Conservation (phyloP, 805 yeast species). For the Hanseniaspora lachancei region DNA sequence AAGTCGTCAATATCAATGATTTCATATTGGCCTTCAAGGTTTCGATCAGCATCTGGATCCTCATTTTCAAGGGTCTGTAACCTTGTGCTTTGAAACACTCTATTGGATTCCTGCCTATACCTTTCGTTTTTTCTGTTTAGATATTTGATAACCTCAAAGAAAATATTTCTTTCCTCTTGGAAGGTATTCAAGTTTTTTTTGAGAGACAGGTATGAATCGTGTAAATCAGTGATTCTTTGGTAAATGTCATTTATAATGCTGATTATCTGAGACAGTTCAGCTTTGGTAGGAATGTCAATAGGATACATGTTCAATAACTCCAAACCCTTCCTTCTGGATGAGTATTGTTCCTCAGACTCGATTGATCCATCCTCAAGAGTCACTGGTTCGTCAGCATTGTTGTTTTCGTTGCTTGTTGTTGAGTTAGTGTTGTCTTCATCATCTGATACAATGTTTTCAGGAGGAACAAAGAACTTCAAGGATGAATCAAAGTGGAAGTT, state of each 20-base stretch:
- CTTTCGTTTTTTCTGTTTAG: conserved; percentile 27
- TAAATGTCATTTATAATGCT: conserved; percentile 55
- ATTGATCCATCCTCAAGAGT: conserved; percentile 11
- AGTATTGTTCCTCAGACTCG: conserved; percentile 1
- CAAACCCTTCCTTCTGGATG: neutral
- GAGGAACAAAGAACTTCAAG: conserved; percentile 28
- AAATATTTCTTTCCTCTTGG: conserved; percentile 57
- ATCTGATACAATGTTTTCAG: conserved; percentile 14
- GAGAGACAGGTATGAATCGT: conserved; percentile 54
- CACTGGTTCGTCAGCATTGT: conserved; percentile 27
- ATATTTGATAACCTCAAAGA: conserved; percentile 37
- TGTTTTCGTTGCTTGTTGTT: neutral
- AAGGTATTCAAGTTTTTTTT: conserved; percentile 49
- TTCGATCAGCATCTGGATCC: conserved; percentile 13
- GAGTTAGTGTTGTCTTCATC: neutral
- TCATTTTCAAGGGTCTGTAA: conserved; percentile 12
- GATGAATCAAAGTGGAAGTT: conserved; percentile 31
- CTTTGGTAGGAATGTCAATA: conserved; percentile 22
- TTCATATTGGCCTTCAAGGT: conserved; percentile 11
- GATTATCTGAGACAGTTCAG: conserved; percentile 46
- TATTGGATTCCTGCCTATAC: conserved; percentile 19
- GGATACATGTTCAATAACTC: conserved; percentile 14
- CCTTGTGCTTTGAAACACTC: conserved; percentile 19
- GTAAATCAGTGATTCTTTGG: conserved; percentile 55
- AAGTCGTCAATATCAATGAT: conserved; percentile 6